Conservation (phyloP, 257 asterid species). For the Marsdenia floribunda region DNA sequence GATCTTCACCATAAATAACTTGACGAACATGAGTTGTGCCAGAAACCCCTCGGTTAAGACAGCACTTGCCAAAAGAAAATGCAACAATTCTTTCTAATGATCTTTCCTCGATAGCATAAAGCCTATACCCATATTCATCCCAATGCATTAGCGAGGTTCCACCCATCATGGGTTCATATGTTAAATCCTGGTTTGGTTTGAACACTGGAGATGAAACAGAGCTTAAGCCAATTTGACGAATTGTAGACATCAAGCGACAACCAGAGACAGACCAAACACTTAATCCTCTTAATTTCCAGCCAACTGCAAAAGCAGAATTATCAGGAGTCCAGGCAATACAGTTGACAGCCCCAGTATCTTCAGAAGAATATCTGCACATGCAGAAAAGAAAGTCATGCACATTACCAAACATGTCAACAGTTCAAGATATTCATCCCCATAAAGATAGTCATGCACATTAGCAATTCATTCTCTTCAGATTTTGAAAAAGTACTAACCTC, state of each 20-base stretch:
- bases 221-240: constrained; percentile 87
- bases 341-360: constrained; percentile 94
- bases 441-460: neutral
- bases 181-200: constrained; percentile 75
- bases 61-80: constrained; percentile 95
- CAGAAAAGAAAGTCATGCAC: constrained; percentile 20
- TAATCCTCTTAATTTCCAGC: constrained; percentile 97
- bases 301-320: constrained; percentile 93
- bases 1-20: constrained; percentile 96
- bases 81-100: constrained; percentile 85
- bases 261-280: constrained; percentile 99
- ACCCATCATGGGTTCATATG: constrained; percentile 94
- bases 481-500: neutral
- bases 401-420: neutral
- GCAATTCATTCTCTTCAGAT: neutral
- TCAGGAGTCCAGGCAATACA: constrained; percentile 98
- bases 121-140: constrained; percentile 97
- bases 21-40: constrained; percentile 90
- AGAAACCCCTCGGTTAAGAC: constrained; percentile 96
- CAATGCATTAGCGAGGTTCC: constrained; percentile 89
- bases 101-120: constrained; percentile 86
- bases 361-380: constrained; percentile 68
- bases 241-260: constrained; percentile 96
- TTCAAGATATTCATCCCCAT: neutral
- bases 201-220: constrained; percentile 87